Evolutionary conservation across 495 filamentous ascomycete genomes (phyloP).

Genomic region (Hyaloscypha hepaticicola): DNA sequence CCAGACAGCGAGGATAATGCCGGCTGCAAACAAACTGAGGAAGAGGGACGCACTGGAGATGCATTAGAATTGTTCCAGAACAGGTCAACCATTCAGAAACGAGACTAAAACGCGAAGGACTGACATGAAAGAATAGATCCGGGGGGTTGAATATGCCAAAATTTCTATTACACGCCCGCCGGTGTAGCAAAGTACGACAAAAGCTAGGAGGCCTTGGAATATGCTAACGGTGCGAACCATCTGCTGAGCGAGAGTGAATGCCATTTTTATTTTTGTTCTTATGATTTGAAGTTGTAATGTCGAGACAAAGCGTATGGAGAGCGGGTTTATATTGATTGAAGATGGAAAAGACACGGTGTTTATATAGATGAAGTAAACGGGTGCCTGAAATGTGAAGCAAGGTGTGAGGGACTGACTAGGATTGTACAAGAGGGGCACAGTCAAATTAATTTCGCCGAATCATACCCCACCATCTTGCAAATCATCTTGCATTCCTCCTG

Average conservation of each 20-base stretch:
- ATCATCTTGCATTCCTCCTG: no score
- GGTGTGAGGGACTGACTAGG: background rate
- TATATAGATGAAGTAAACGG: background rate
- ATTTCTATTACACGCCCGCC: background rate
- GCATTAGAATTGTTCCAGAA: background rate
- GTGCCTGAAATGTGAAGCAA: background rate
- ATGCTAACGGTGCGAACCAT: constrained; percentile 20
- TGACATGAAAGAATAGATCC: constrained; percentile 20
- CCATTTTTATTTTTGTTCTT: no score
- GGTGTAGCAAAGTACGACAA: constrained; percentile 11
- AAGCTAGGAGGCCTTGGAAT: constrained; percentile 23
- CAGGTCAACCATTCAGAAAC: background rate
- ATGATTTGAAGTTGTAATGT: background rate
- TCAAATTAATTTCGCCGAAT: no score
- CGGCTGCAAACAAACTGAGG: constrained; percentile 24
- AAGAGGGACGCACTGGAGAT: constrained; percentile 12
- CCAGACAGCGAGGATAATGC: constrained; percentile 29
- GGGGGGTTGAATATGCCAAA: background rate
- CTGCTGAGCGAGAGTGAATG: constrained; percentile 6
- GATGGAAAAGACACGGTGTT: background rate
- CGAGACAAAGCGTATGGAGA: background rate
- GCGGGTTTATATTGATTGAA: background rate
- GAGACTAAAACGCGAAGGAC: background rate
- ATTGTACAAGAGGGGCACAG: background rate
- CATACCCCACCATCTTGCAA: background rate